Base-by-base conservation (phyloP, 805 yeast species). In the Candida endomychidarum region DNA sequence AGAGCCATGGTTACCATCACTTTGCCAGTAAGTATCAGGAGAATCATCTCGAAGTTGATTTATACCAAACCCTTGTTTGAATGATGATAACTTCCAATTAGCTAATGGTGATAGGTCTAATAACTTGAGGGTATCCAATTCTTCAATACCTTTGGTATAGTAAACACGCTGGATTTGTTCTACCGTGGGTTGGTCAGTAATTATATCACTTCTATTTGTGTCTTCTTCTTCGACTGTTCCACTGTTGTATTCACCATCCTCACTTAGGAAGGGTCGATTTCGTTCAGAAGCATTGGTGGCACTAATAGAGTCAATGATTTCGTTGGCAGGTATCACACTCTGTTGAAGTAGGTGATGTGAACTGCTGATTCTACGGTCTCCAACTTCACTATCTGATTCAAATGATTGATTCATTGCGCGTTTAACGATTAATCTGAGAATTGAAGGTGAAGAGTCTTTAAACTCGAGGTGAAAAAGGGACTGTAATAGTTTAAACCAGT, bases 21-120 rank as follows among this genome's bases (percentile, higher is more conserved):
- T 83, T 60, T 93, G 99, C 99, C 99, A 93, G 58, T 72, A 91
- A 1, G 80, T 64, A 20, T 74, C 70, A 0, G 91, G 85, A 3
- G 80, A 72, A 50, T 83, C 89, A 37, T 86, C 86, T 21, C 93
- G 65, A 5, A 91, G 67, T 51, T 82, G 82, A n/a, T 65, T 65
- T 15, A 87, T 72, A 0, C 93, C 93, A 50, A 70, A 80, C 0
- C 88, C 93, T 8, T 74, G 74, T 52, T 90, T 91, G 52, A 41
- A 64, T 0, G 96, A 83, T 1, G 96, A 85, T 0, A 87, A 80
- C 25, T 80, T 74, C 96, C 97, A 93, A 17, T 81, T 72, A 0
- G 95, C 98, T 14, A 84, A 65, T 12, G 81, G 78, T 1, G 96
- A 87, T 8, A 91, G 72, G 54, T 93, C 96, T 0, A 78, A 67